Evolutionary conservation across 768 basidiomycete species (phyloP).

Genomic region (Phylloporus arenicola): DNA sequence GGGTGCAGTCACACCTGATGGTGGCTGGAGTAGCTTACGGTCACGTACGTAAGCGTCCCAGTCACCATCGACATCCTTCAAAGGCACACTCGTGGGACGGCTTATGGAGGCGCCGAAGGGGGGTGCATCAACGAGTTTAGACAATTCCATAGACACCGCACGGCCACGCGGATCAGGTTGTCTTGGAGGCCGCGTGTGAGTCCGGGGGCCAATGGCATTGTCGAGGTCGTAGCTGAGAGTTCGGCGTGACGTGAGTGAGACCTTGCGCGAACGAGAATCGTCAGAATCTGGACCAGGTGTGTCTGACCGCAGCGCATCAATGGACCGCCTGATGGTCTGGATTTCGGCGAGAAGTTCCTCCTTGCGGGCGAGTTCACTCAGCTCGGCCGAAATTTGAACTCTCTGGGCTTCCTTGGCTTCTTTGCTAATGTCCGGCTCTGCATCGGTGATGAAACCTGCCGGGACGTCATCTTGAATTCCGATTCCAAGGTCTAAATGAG

Average conservation of each 20-base stretch:
- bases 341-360: constrained; percentile 73
- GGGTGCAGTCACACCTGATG: constrained; percentile 73
- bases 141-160: constrained; percentile 69
- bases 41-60: constrained; percentile 88
- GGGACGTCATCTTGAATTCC: constrained; percentile 76
- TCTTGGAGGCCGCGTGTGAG: constrained; percentile 67
- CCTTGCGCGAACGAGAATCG: constrained; percentile 58
- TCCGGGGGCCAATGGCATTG: constrained; percentile 42
- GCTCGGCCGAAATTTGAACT: constrained; percentile 36
- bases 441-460: constrained; percentile 55
- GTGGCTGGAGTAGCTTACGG: constrained; percentile 79
- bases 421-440: constrained; percentile 27
- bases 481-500: constrained; percentile 67
- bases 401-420: constrained; percentile 32
- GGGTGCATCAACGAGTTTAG: constrained; percentile 40
- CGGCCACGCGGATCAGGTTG: constrained; percentile 62
- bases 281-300: constrained; percentile 46
- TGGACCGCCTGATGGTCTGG: constrained; percentile 71
- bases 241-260: constrained; percentile 61
- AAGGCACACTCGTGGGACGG: constrained; percentile 69
- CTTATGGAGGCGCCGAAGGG: constrained; percentile 50
- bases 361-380: constrained; percentile 56
- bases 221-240: constrained; percentile 65
- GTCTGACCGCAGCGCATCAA: constrained; percentile 69
- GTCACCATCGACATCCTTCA: constrained; percentile 64